A percentile compares a stretch with the other conserved stretches of the same genome.
Conservation (phyloP, 1,139 yeast genomes). For the Blastobotrys ciferrii region DNA sequence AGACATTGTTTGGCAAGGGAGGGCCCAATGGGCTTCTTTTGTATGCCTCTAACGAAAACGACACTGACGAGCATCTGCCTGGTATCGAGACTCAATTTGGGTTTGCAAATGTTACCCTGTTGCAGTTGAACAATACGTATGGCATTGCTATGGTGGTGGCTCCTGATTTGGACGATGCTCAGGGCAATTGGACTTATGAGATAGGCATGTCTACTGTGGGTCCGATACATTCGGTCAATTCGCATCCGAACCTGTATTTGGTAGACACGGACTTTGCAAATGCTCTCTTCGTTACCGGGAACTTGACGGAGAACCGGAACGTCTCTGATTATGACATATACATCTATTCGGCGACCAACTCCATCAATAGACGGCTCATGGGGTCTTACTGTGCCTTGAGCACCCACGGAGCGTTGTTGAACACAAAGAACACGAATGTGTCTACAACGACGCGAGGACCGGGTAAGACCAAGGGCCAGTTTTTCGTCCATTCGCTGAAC, state of each 20-base stretch:
- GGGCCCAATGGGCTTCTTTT: slow-evolving; percentile 16
- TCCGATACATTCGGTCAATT: slow-evolving; percentile 70
- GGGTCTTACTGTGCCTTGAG: slow-evolving; percentile 75
- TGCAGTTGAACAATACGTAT: slow-evolving; percentile 14
- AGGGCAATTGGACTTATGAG: slow-evolving; percentile 46
- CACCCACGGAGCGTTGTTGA: slow-evolving; percentile 38
- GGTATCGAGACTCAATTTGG: slow-evolving; percentile 23
- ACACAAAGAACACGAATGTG: slow-evolving; percentile 40
- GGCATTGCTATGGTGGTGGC: slow-evolving; percentile 25
- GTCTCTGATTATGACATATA: slow-evolving; percentile 25
- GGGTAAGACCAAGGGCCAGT: slow-evolving; percentile 52
- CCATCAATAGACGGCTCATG: slow-evolving; percentile 36
- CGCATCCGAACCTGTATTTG: slow-evolving; percentile 54
- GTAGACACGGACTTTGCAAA: slow-evolving; percentile 74
- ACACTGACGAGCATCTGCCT: slow-evolving; percentile 7
- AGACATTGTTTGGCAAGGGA: slow-evolving; percentile 7
- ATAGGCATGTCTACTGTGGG: slow-evolving; percentile 68
- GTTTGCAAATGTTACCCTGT: slow-evolving; percentile 29
- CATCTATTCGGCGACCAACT: slow-evolving; percentile 32
- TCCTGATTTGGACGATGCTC: slow-evolving; percentile 17
- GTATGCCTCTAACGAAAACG: slow-evolving; percentile 20
- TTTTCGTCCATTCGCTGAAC: slow-evolving; percentile 60
- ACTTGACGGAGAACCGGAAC: slow-evolving; percentile 41
- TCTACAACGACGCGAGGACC: slow-evolving; percentile 50
- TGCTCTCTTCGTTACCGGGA: slow-evolving; percentile 68